phyloP scores from a whole-genome alignment of 2,329 filamentous ascomycete genomes.

The Alternaria infectoria region DNA sequence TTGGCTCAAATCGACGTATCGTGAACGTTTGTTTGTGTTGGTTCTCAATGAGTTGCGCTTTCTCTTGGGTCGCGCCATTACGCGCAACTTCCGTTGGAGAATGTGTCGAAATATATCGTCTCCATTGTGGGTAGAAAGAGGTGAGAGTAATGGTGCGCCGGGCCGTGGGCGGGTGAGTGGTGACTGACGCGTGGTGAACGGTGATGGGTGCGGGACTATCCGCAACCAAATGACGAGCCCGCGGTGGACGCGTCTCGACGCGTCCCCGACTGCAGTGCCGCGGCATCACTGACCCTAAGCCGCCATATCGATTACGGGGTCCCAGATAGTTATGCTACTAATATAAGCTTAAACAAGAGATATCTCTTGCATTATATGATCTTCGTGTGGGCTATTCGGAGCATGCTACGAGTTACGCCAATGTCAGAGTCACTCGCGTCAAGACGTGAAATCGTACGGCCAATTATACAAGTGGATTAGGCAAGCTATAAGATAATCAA shows the following conservation, averaged over 20 bases:
- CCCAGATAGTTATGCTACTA: not conserved
- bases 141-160: not conserved
- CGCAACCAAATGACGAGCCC: not conserved
- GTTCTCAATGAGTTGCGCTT: slow-evolving; percentile 21
- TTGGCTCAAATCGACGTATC: slow-evolving; percentile 16
- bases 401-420: not conserved
- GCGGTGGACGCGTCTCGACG: not conserved
- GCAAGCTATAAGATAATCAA: not conserved
- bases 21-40: slow-evolving; percentile 25
- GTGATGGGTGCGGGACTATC: slow-evolving; percentile 2
- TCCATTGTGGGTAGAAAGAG: slow-evolving; percentile 28
- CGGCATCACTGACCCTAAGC: not conserved
- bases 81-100: slow-evolving; percentile 23
- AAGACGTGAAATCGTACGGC: not conserved
- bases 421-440: not conserved
- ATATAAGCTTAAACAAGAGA: too few species aligned
- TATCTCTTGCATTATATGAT: too few species aligned
- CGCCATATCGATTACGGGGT: not conserved
- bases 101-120: not conserved
- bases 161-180: not conserved
- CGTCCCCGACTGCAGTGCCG: not conserved
- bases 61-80: slow-evolving; percentile 38
- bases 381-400: not conserved
- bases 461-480: not conserved
- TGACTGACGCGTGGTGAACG: not conserved